Evolutionary conservation across 2,329 filamentous ascomycete species (phyloP).

Genomic region (Neoarthrinium moseri): DNA sequence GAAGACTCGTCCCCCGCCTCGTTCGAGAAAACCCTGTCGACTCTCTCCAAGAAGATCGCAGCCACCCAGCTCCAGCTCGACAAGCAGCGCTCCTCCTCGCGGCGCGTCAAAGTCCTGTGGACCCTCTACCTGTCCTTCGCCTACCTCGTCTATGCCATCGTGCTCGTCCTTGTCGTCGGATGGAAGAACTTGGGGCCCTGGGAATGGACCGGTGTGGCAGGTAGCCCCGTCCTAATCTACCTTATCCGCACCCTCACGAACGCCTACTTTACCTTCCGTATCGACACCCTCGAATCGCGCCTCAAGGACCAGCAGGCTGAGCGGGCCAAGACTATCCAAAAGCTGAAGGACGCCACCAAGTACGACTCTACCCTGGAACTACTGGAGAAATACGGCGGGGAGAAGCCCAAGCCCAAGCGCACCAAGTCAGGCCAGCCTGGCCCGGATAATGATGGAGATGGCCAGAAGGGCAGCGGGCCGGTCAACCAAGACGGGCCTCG

Average conservation of each 20-base stretch:
- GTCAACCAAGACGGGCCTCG: constrained; percentile 26
- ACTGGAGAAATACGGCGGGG: constrained; percentile 87
- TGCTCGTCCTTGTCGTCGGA: constrained; percentile 81
- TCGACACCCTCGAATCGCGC: constrained; percentile 64
- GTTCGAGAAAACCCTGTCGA: constrained; percentile 88
- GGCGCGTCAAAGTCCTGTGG: constrained; percentile 80
- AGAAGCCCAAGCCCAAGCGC: constrained; percentile 46
- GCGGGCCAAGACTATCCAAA: constrained; percentile 84
- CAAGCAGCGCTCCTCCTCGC: constrained; percentile 65
- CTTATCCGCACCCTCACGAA: constrained; percentile 64
- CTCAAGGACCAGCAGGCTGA: constrained; percentile 77
- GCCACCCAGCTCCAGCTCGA: constrained; percentile 74
- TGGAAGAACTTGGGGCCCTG: constrained; percentile 72
- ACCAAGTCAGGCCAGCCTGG: constrained; percentile 25
- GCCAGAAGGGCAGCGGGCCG: constrained; percentile 16
- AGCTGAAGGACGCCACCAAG: constrained; percentile 90
- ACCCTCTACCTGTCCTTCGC: constrained; percentile 88
- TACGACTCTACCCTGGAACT: constrained; percentile 94
- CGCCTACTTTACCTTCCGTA: constrained; percentile 77
- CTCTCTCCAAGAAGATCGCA: constrained; percentile 79
- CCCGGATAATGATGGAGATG: constrained; percentile 16
- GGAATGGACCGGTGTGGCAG: constrained; percentile 77
- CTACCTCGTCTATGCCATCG: constrained; percentile 82
- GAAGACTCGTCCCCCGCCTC: constrained; percentile 80
- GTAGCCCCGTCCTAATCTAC: constrained; percentile 83